A percentile compares a stretch with the other conserved stretches of the same genome.
These are phyloP conservation scores for Physocladia obscura DNA, from an alignment of 192 early-diverging fungal species.

Conservation along the genomic window DNA sequence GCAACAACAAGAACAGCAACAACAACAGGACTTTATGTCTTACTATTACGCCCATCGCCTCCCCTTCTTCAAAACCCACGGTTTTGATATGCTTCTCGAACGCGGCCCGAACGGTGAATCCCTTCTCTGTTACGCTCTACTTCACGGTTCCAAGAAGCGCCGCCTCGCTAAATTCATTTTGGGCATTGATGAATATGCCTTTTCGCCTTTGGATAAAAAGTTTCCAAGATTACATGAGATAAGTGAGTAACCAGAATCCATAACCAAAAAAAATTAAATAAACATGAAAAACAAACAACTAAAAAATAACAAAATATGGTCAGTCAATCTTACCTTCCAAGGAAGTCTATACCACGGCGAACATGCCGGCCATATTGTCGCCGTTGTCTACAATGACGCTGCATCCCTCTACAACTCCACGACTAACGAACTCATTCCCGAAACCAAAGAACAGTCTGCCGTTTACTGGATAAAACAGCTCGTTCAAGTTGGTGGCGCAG, in stretches of 20 bases:
- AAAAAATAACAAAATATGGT: not conserved
- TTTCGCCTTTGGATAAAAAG: no score
- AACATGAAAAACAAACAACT: no score
- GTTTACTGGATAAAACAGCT: conserved; percentile 4
- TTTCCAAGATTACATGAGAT: no score
- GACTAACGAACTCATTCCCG: not conserved
- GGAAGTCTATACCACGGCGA: not conserved
- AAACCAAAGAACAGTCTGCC: not conserved
- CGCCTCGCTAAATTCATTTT: not conserved
- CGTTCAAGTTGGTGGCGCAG: not conserved
- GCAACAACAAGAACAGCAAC: no score
- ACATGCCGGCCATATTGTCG: not conserved
- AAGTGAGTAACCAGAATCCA: no score
- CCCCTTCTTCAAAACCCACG: not conserved
- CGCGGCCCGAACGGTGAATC: conserved; percentile 19
- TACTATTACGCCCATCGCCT: not conserved
- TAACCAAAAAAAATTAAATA: no score
- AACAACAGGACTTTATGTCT: not conserved
- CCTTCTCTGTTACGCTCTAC: not conserved
- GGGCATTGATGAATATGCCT: not conserved
- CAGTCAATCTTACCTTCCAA: conserved; percentile 12
- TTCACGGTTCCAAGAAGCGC: not conserved
- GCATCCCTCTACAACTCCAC: not conserved
- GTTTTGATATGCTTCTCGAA: conserved; percentile 18
- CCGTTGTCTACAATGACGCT: not conserved